Evolutionary conservation across 2,329 filamentous ascomycete genomes (phyloP), one percentile per base, ranked within the genome.

Genomic region (Sporothrix mexicana): DNA sequence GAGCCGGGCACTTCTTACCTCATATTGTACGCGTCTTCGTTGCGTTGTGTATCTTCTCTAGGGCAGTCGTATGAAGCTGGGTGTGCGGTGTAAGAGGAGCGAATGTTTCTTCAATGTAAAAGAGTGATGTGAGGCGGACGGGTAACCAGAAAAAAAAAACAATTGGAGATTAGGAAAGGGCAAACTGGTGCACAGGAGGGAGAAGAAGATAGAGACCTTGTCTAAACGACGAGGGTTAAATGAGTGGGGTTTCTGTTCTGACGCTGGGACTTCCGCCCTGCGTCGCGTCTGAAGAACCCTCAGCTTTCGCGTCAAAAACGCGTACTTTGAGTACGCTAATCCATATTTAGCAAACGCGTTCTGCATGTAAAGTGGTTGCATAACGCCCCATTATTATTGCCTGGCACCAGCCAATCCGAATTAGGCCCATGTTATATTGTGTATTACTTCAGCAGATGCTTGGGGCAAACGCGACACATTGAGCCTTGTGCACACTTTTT

Each of bases 301-400:
- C 64, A 25, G n/a, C 43, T 70, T 71, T 74, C 75, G 75, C 73
- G 72, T 73, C n/a, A 51, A 2, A 69, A 61, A 69, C 80, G 79
- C 78, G 79, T 77, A 43, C 71, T 73, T 86, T 81, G 84, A 86
- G 81, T 84, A 81, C 77, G 75, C 81, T 82, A 81, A 73, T n/a
- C 80, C 77, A 9, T 0, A 73, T 78, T 74, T n/a, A 73, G 77
- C 12, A 1, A 4, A 70, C 79, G 77, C 76, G 78, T 79, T 73
- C 13, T 10, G 23, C 2, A n/a, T 30, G 7, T 69, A 64, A 45
- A 69, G 62, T 69, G 70, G 53, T 70, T 9, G 67, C 49, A 69
- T 68, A 55, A 36, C 2, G 47, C n/a, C 25, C 47, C 66, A 68
- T 30, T 55, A 20, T 12, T 36, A 12, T 12, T 17, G 20, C 3